A percentile compares a stretch with the other conserved stretches of the same genome.
phyloP scores from a whole-genome alignment of 106 monocot genomes.

The Ottelia alismoides region DNA sequence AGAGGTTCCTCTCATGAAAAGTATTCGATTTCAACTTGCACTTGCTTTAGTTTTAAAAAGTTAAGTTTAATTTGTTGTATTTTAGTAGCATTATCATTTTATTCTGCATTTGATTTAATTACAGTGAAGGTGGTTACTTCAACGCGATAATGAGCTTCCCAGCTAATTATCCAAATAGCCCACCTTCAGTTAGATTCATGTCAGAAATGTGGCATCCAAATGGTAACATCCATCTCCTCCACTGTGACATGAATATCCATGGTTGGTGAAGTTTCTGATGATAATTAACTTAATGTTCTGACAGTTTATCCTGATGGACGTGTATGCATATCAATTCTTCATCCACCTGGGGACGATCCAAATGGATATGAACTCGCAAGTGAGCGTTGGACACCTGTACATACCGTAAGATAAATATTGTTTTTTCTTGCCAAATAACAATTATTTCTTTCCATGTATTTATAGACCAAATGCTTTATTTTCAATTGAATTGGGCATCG shows the following conservation, averaged over 20 bases:
- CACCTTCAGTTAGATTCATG: slow-evolving; percentile 40
- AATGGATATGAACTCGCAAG: slow-evolving; percentile 87
- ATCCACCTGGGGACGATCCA: slow-evolving; percentile 80
- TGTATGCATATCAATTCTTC: slow-evolving; percentile 87
- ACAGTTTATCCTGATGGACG: slow-evolving; percentile 61
- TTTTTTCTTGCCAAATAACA: too few relatives aligned
- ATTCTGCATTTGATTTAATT: too few relatives aligned
- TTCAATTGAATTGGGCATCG: too few relatives aligned
- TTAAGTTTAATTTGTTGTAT: too few relatives aligned
- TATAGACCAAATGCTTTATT: too few relatives aligned
- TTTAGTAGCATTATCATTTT: too few relatives aligned
- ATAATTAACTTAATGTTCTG: not conserved
- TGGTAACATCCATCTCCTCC: slow-evolving; percentile 8
- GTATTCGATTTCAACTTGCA: too few relatives aligned
- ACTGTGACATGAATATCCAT: not conserved
- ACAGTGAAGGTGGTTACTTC: slow-evolving; percentile 38
- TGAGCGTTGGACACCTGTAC: slow-evolving; percentile 82
- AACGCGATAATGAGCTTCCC: slow-evolving; percentile 43
- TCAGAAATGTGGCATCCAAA: slow-evolving; percentile 55
- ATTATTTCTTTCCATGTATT: too few relatives aligned
- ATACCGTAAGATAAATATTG: slow-evolving; percentile 75
- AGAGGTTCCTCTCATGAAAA: too few relatives aligned
- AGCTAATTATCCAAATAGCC: slow-evolving; percentile 35
- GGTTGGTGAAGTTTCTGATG: not conserved
- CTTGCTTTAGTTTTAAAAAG: too few relatives aligned